Percentiles rank a stretch among this genome's conserved stretches.
phyloP scores from a whole-genome alignment of 306 rosid genomes.

The Aeschynomene evenia region DNA sequence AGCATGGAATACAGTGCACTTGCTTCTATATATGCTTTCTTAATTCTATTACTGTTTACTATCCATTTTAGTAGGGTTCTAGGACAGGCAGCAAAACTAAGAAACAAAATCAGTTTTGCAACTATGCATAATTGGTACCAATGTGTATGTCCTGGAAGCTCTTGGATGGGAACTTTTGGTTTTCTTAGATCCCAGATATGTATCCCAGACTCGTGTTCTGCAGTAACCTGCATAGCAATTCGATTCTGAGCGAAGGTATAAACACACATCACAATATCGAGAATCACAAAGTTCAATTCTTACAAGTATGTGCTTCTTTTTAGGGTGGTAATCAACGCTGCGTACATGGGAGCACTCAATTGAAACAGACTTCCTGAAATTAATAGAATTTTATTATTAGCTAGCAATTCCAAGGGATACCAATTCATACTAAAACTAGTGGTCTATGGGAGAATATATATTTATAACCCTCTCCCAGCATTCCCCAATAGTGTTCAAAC shows the following conservation, averaged over 20 bases:
- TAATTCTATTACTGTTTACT: background rate
- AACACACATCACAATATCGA: background rate
- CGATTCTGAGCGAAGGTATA: too few relatives aligned
- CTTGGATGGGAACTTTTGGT: slow-evolving; percentile 69
- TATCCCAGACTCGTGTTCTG: slow-evolving; percentile 88
- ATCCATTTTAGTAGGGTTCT: slow-evolving; percentile 13
- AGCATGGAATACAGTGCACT: slow-evolving; percentile 3
- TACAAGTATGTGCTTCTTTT: slow-evolving; percentile 78
- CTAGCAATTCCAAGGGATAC: slow-evolving; percentile 21
- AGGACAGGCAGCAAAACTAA: slow-evolving; percentile 12
- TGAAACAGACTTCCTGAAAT: slow-evolving; percentile 77
- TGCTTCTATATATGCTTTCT: background rate
- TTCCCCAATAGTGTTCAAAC: slow-evolving; percentile 9
- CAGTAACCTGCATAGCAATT: slow-evolving; percentile 64
- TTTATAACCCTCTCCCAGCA: slow-evolving; percentile 4
- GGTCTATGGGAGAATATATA: slow-evolving; percentile 6
- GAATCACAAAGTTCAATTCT: slow-evolving; percentile 35
- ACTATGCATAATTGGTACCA: slow-evolving; percentile 53
- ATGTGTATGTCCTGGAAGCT: slow-evolving; percentile 95
- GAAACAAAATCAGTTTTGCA: slow-evolving; percentile 27
- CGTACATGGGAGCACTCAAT: slow-evolving; percentile 80
- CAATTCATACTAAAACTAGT: slow-evolving; percentile 12
- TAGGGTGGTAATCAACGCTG: slow-evolving; percentile 72
- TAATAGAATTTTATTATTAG: slow-evolving; percentile 32
- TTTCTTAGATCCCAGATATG: slow-evolving; percentile 92